Evolutionary conservation across 371 early-diverging fungal species (phyloP).

Genomic region (Catenaria anguillulae): DNA sequence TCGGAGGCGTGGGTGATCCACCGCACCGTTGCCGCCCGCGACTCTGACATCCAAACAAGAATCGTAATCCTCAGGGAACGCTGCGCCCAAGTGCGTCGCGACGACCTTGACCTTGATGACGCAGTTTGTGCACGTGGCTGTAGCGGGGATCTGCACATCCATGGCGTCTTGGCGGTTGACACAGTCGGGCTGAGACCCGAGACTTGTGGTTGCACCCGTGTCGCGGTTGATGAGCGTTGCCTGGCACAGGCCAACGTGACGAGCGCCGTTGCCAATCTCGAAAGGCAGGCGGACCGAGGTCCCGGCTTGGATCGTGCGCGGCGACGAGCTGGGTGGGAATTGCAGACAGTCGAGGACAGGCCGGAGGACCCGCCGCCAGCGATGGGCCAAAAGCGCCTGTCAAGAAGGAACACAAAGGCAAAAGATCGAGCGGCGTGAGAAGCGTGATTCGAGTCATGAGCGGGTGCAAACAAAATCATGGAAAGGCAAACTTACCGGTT

Average conservation of each 20-base stretch:
- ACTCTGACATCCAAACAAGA: background rate
- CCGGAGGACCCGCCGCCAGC: background rate
- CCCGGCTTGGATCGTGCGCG: background rate
- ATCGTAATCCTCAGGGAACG: background rate
- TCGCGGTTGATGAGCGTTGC: background rate
- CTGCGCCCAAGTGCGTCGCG: background rate
- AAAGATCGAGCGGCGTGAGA: no score
- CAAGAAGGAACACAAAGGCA: no score
- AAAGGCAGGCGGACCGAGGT: background rate
- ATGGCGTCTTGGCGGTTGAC: background rate
- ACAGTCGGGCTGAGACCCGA: background rate
- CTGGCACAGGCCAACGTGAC: background rate
- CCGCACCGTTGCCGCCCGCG: background rate
- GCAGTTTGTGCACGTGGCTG: background rate
- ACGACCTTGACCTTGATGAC: background rate
- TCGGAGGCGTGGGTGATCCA: no score
- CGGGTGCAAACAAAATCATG: no score
- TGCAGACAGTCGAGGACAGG: slow-evolving; percentile 3
- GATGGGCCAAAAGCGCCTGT: background rate
- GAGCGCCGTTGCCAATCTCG: slow-evolving; percentile 1
- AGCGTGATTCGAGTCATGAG: no score
- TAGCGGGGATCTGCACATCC: background rate
- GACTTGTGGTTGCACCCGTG: background rate
- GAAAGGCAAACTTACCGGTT: no score
- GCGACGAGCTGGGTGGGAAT: background rate